A percentile compares a stretch with the other conserved stretches of the same genome.
These are phyloP conservation scores for Limnanthes douglasii DNA, from an alignment of 345 rosid genomes.

Conservation along the genomic window DNA sequence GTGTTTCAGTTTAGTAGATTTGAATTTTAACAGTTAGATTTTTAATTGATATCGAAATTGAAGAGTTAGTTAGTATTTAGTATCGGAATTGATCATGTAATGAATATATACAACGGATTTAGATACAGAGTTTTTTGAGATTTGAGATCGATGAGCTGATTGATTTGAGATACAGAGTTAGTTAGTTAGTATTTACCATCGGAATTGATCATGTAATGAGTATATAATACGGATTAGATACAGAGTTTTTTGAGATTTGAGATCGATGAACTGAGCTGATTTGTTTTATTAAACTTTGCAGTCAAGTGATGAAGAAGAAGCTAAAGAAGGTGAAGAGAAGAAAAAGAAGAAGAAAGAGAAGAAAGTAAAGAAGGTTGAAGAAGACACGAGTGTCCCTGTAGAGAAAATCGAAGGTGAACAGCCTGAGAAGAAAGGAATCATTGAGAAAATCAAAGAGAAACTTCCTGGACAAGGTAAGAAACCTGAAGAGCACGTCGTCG, in stretches of 20 bases:
- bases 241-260: neutral
- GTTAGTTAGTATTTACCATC: too few relatives aligned
- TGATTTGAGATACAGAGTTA: too few relatives aligned
- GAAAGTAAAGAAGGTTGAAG: conserved; percentile 19
- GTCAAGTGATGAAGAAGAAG: conserved; percentile 85
- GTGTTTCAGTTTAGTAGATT: too few relatives aligned
- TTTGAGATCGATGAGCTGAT: neutral
- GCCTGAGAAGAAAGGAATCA: conserved; percentile 43
- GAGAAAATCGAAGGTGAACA: conserved; percentile 19
- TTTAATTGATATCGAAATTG: too few relatives aligned
- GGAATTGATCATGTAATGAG: too few relatives aligned
- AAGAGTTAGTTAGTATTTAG: too few relatives aligned
- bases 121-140: neutral
- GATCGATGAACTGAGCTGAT: neutral
- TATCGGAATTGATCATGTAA: too few relatives aligned
- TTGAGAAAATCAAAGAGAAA: conserved; percentile 36
- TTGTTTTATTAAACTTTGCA: conserved; percentile 5
- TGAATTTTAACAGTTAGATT: neutral
- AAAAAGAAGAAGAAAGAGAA: conserved; percentile 35
- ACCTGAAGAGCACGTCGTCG: conserved; percentile 25
- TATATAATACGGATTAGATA: neutral
- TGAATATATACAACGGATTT: neutral
- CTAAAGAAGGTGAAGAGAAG: conserved; percentile 40
- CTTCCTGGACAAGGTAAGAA: conserved; percentile 24
- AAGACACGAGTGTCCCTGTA: too few relatives aligned